These are phyloP conservation scores for Halenospora varia DNA, from an alignment of 495 filamentous ascomycete genomes.

Conservation along the genomic window DNA sequence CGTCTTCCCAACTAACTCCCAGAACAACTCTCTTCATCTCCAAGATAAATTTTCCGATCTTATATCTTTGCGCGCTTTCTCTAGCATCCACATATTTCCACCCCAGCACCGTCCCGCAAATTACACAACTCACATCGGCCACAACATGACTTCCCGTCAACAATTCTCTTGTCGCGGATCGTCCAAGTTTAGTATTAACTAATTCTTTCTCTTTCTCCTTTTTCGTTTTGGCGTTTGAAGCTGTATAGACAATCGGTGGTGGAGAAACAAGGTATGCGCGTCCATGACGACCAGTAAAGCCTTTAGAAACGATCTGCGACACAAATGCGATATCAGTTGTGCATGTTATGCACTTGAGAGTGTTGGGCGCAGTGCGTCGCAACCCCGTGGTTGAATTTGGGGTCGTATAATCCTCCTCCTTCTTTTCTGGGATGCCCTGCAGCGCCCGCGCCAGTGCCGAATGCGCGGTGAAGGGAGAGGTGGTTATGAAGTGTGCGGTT, in stretches of 20 bases:
- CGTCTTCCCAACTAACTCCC: conserved; percentile 66
- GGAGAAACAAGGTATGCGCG: conserved; percentile 82
- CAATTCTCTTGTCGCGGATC: conserved; percentile 63
- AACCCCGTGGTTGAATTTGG: too few species aligned
- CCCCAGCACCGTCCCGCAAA: conserved; percentile 68
- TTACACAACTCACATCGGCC: conserved; percentile 48
- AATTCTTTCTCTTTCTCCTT: conserved; percentile 25
- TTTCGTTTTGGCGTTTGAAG: conserved; percentile 7
- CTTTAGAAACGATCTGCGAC: conserved; percentile 82
- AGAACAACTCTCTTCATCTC: conserved; percentile 72
- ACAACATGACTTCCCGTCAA: conserved; percentile 74
- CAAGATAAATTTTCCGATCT: conserved; percentile 94
- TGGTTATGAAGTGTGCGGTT: conserved; percentile 6
- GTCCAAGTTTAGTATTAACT: conserved; percentile 43
- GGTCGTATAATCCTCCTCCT: too few species aligned
- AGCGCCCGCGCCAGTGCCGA: too few species aligned
- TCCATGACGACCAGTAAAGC: conserved; percentile 91
- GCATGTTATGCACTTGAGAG: conserved; percentile 71
- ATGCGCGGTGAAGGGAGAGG: too few species aligned
- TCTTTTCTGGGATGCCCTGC: too few species aligned
- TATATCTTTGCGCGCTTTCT: conserved; percentile 79
- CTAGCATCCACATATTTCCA: conserved; percentile 93
- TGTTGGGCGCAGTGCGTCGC: conserved; percentile 22
- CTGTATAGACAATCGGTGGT: conserved; percentile 18
- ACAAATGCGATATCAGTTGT: conserved; percentile 69